These are phyloP conservation scores for Stemphylium lycopersici DNA, from an alignment of 2,329 filamentous ascomycete genomes.

Conservation along the genomic window DNA sequence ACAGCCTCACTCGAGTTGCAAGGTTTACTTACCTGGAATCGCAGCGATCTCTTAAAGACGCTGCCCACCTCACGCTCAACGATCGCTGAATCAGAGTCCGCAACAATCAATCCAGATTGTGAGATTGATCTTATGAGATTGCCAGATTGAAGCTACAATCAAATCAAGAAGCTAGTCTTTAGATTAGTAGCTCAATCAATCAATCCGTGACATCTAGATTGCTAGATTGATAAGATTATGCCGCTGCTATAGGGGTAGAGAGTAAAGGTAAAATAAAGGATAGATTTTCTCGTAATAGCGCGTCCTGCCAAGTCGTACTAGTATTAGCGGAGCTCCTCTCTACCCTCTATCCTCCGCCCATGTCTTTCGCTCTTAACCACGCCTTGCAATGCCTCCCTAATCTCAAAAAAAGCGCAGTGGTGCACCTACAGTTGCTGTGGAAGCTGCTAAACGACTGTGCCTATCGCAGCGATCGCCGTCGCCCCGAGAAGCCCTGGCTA, in stretches of 20 bases:
- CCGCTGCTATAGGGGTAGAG: background rate
- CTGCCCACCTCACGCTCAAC: background rate
- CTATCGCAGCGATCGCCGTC: no score
- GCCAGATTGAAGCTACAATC: background rate
- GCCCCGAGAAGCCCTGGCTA: no score
- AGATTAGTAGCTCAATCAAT: slow-evolving; percentile 4
- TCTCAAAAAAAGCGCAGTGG: no score
- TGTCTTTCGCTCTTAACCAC: no score
- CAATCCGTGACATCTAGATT: slow-evolving; percentile 2
- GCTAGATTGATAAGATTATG: slow-evolving; percentile 1
- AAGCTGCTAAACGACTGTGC: no score
- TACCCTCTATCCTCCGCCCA: no score
- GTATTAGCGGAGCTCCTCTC: no score
- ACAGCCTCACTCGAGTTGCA: no score
- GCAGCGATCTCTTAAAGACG: background rate
- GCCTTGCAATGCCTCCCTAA: no score
- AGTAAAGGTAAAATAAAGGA: background rate
- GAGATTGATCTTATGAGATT: slow-evolving; percentile 3
- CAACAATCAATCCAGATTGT: slow-evolving; percentile 1
- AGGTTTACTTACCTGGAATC: background rate
- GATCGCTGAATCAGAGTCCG: background rate
- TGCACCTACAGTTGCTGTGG: no score
- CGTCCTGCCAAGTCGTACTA: background rate
- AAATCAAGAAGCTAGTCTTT: background rate
- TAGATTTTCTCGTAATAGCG: slow-evolving; percentile 2